Base-by-base conservation (phyloP, 768 basidiomycete genomes). In the Strobilomyces dryophilus region DNA sequence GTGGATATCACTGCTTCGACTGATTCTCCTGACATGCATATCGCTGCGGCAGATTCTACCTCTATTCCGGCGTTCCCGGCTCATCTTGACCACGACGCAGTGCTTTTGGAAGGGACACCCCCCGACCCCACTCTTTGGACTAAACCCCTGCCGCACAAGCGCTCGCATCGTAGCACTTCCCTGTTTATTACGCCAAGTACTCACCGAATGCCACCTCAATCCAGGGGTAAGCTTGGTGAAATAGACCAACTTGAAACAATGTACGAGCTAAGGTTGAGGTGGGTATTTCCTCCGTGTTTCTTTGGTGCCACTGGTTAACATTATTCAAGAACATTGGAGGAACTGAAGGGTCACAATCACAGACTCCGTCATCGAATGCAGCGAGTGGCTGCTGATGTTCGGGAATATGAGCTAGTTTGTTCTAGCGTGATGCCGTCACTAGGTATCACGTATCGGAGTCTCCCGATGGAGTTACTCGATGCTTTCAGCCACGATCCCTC, bases 401-500 rank as follows among this genome's bases (percentile, higher is more conserved):
- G 79, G 58, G 89, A 90, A 46, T 87, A 84, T 53, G 85, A 90
- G 53, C 61, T 73, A 9, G 69, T 83, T 11, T 85, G 83, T 58
- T 68, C 75, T n/a, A 72, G 73, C 31, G 70, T 85, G 37, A 73
- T 77, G 53, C 72, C 72, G 21, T 65, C 75, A 4, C 71, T 84
- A 21, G 81, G 76, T 15, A 66, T 79, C 27, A 66, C 73, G 8
- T 73, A 81, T 57, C 70, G 63, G 15, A 70, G 72, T 36, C 72
- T 91, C 37, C 83, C 89, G 8, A 73, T 74, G 57, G 85, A 89
- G 20, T 74, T 91, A 8, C 67, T 89, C 35, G 88, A 90, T 45
- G 84, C 87, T 3, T 82, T 89, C 61, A 80, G 77, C 35, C 87
- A 87, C 54, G 89, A 92, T 64, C 89, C 89, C 45, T 81, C 86